A percentile compares a stretch with the other conserved stretches of the same genome.
Conservation (phyloP, 768 basidiomycete genomes). For the Phaeotremella fagi region DNA sequence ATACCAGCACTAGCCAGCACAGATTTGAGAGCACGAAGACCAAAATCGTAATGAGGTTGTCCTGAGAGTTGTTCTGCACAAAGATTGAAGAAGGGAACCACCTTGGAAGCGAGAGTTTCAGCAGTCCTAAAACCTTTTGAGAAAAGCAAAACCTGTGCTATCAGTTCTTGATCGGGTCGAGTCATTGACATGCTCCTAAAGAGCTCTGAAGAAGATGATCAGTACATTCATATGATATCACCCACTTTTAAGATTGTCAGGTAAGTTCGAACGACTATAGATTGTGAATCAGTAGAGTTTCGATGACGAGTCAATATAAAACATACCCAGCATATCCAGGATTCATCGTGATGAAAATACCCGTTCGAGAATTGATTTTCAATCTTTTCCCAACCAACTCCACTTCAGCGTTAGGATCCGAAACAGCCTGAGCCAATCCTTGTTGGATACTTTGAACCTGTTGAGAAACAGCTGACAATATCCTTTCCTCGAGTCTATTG, state of each 20-base stretch:
- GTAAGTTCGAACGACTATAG: conserved; percentile 66
- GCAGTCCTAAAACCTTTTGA: conserved; percentile 99
- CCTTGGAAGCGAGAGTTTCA: conserved; percentile 93
- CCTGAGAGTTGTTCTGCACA: conserved; percentile 95
- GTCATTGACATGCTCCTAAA: conserved; percentile 99
- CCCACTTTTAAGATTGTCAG: conserved; percentile 52
- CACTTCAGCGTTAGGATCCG: conserved; percentile 83
- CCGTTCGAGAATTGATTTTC: conserved; percentile 90
- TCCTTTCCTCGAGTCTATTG: conserved; percentile 95
- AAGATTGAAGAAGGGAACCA: conserved; percentile 98
- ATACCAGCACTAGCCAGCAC: conserved; percentile 96
- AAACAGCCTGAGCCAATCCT: conserved; percentile 73
- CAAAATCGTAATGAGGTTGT: conserved; percentile 98
- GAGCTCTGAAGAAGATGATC: conserved; percentile 58
- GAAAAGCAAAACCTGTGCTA: conserved; percentile 98
- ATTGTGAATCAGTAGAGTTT: background rate
- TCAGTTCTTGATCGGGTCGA: conserved; percentile 92
- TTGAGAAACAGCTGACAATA: conserved; percentile 94
- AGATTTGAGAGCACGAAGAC: conserved; percentile 92
- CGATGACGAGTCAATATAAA: background rate
- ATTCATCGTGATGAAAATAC: conserved; percentile 99
- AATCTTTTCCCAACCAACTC: conserved; percentile 92
- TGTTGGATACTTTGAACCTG: conserved; percentile 99
- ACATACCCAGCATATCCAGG: conserved; percentile 79
- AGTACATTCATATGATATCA: background rate